Evolutionary conservation across 2,329 filamentous ascomycete species (phyloP), one percentile per base, ranked within the genome.

Genomic region (Ophiocordyceps polyrhachis-furcata): DNA sequence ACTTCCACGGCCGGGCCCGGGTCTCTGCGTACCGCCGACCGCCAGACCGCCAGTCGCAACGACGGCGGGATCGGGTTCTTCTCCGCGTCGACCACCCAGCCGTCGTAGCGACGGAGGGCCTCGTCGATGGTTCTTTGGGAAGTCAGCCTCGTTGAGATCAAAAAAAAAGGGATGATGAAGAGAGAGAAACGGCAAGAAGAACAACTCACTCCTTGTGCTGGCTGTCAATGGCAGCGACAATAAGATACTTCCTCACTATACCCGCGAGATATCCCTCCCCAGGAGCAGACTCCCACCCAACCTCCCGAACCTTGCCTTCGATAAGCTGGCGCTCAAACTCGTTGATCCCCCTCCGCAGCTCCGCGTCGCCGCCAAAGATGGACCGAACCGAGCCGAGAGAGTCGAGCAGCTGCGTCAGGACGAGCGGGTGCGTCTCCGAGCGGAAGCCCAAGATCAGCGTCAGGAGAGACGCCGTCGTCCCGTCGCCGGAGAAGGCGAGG

Each of bases 381-480:
- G 81, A 82, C 59, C 86, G 85, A 48, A 95, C 73, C 45, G 79
- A 79, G 45, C 68, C 73, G 23, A 96, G 66, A 4, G 83, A 83
- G 50, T 81, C 78, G 8, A 93, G 69, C 29, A 94, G 79, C 58
- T 93, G 85, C 46, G 77, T 79, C 83, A 91, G 93, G 5, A 96
- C 89, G 43, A 94, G 73, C 55, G 87, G 88, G 60, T 89, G 86
- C 1, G 73, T 73, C 64, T 98, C 91, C 44, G 73, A 68, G 48
- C 77, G 71, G 62, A 96, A 88, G n/a, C 83, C 82, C 59, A 93
- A 76, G 12, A 94, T 65, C 54, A 98, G 83, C 13, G 83, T 79
- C 28, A 98, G 68, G 13, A 98, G 70, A 9, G 83, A 83, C 21
- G 86, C 70, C 0, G 88, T 94, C 4, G 77, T 84, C 43, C 82